Percentiles rank a stretch among this genome's conserved stretches.
phyloP scores from a whole-genome alignment of 345 rosid genomes.

The Balakata baccata region DNA sequence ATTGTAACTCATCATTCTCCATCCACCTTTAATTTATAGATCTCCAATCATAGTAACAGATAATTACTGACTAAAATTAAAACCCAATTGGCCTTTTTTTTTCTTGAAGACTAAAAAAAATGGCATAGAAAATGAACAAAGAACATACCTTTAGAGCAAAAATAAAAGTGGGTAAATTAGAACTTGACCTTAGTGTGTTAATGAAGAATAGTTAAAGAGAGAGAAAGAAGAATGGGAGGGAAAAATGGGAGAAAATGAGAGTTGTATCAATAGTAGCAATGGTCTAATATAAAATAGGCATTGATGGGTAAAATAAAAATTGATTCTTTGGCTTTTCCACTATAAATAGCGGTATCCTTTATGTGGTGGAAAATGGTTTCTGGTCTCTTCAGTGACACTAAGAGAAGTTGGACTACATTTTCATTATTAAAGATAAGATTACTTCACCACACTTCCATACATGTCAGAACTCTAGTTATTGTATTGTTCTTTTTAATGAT shows the following conservation, averaged over 20 bases:
- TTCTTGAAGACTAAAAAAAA: not conserved
- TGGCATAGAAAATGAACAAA: conserved; percentile 6
- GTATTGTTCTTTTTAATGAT: not conserved
- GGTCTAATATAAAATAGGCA: not conserved
- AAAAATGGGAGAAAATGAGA: not conserved
- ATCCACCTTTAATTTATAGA: not conserved
- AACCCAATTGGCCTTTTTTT: not conserved
- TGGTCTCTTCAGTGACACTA: conserved; percentile 39
- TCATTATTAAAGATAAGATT: conserved; percentile 33
- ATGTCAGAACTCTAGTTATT: not conserved
- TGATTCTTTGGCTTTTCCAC: conserved; percentile 50
- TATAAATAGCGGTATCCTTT: conserved; percentile 68
- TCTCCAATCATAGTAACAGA: not conserved
- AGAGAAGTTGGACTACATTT: conserved; percentile 33
- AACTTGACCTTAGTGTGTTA: conserved; percentile 5
- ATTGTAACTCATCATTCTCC: not conserved
- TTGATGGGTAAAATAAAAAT: conserved; percentile 12
- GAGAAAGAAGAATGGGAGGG: conserved; percentile 2
- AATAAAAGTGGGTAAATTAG: conserved; percentile 19
- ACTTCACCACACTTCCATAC: not conserved
- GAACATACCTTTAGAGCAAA: conserved; percentile 35
- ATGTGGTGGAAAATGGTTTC: conserved; percentile 58
- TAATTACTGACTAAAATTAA: not conserved
- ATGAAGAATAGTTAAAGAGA: not conserved
- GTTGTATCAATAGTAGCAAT: conserved; percentile 13